These are phyloP conservation scores for Rhytidiadelphus loreus DNA, from an alignment of 225 moss, liverwort and hornwort genomes.

Conservation along the genomic window DNA sequence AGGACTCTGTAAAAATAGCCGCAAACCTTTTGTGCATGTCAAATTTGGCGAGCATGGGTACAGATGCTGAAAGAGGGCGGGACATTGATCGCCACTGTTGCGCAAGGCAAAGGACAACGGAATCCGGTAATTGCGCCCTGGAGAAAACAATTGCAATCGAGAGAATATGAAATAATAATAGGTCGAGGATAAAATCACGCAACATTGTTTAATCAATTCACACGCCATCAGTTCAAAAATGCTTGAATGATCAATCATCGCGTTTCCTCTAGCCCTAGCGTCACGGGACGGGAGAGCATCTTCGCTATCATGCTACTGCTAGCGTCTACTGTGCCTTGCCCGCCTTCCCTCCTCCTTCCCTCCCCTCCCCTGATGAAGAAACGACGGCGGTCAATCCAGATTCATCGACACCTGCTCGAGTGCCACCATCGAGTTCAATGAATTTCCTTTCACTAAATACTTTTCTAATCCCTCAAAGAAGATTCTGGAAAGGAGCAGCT, in stretches of 20 bases:
- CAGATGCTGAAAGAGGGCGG: not conserved
- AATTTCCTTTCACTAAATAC: not conserved
- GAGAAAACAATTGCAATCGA: not conserved
- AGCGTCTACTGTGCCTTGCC: not conserved
- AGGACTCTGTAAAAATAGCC: not conserved
- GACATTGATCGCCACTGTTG: not conserved
- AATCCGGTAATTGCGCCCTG: not conserved
- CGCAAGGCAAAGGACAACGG: not conserved
- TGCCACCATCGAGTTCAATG: not conserved
- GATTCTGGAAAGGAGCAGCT: not conserved
- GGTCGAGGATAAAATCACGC: not conserved
- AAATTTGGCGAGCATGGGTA: not conserved
- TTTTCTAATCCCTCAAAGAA: not conserved
- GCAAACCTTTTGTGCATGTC: not conserved
- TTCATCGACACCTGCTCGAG: not conserved
- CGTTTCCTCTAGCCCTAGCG: not conserved
- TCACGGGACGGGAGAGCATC: not conserved
- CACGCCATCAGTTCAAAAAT: not conserved
- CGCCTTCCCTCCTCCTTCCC: not conserved
- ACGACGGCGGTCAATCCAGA: not conserved
- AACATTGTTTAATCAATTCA: not conserved
- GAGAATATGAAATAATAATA: not conserved
- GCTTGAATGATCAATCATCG: not conserved
- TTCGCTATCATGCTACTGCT: not conserved
- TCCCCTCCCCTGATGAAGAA: not conserved